Evolutionary conservation across 345 rosid genomes (phyloP), one percentile per base, ranked within the genome.

Genomic region (Firmiana major): DNA sequence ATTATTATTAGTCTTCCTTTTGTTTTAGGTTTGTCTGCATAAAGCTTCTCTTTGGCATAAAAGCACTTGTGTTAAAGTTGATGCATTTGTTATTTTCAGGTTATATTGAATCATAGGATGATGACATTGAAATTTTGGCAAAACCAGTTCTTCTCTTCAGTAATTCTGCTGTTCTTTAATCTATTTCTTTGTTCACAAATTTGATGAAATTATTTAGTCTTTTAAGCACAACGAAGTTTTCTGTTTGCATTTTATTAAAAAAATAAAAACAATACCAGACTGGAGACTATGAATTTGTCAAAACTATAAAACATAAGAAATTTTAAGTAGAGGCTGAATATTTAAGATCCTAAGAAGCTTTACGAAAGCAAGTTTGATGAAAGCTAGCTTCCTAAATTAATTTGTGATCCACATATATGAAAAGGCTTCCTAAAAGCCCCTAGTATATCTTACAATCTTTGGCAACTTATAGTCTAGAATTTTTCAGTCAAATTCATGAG

Each of bases 21-120:
- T 66, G 10, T 8, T 54, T 16, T 16, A 12, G 36, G 31, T 75
- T 68, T 24, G 13, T 59, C 45, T 69, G 28, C n/a, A 9, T 34
- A 62, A 9, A 68, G 63, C 53, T 79, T 36, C 19, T 55, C 42
- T 11, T 26, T 38, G 31, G 62, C 53, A 10, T 46, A 38, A 4
- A 21, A 58, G 16, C 62, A 24, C 34, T 66, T 63, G 34, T 24
- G 31, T 40, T 77, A 9, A 72, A 4, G 42, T 75, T 57, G 19
- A 22, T 53, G 9, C 6, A 26, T 17, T 68, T 76, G 6, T 24
- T 51, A 31, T 65, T 74, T 66, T 78, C 86, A 93, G 98, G 97
- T 83, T 90, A 92, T 75, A 90, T 94, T 9, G 98, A 92, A 83
- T 81, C 86, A 15, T 80, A 92, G 82, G 86, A 90, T 78, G 80